Evolutionary conservation across 108 stramenopile genomes (phyloP).

Genomic region (Nitzschia putrida): DNA sequence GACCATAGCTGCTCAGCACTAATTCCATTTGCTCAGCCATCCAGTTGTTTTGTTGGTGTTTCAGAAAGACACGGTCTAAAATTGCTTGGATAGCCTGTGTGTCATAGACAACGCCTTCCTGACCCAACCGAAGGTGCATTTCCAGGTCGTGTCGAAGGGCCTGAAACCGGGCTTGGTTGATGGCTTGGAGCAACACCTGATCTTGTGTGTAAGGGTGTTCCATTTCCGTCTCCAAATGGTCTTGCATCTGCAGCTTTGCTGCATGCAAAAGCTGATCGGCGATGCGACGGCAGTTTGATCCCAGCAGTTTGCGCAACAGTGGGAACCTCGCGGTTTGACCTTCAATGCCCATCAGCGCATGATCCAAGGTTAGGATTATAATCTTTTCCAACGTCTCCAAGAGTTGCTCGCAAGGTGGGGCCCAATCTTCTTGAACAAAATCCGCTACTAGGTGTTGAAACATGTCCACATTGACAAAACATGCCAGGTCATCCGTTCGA

Average conservation of each 20-base stretch:
- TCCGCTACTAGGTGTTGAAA: conserved; percentile 65
- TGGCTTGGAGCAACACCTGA: conserved; percentile 56
- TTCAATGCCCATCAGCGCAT: conserved; percentile 1
- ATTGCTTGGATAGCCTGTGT: conserved; percentile 44
- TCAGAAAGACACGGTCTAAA: conserved; percentile 58
- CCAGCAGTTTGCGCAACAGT: conserved; percentile 29
- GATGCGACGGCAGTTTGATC: conserved; percentile 23
- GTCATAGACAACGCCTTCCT: conserved; percentile 39
- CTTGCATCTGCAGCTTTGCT: conserved; percentile 38
- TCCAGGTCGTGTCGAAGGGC: conserved; percentile 55
- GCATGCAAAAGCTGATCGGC: conserved; percentile 35
- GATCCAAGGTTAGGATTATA: conserved; percentile 9
- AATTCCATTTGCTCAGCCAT: conserved; percentile 76
- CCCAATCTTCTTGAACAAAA: conserved; percentile 67
- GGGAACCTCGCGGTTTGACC: conserved; percentile 29
- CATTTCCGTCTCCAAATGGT: conserved; percentile 55
- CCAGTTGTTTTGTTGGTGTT: conserved; percentile 52
- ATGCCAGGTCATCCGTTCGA: conserved; percentile 66
- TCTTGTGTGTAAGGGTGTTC: conserved; percentile 69
- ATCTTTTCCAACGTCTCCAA: conserved; percentile 19
- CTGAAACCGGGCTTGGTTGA: conserved; percentile 49
- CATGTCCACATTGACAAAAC: conserved; percentile 67
- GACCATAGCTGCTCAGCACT: conserved; percentile 59
- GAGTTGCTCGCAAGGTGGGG: conserved; percentile 39
- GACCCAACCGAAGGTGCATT: conserved; percentile 38